phyloP scores from a whole-genome alignment of 352 stramenopile species.

The Discostella stelligera region DNA sequence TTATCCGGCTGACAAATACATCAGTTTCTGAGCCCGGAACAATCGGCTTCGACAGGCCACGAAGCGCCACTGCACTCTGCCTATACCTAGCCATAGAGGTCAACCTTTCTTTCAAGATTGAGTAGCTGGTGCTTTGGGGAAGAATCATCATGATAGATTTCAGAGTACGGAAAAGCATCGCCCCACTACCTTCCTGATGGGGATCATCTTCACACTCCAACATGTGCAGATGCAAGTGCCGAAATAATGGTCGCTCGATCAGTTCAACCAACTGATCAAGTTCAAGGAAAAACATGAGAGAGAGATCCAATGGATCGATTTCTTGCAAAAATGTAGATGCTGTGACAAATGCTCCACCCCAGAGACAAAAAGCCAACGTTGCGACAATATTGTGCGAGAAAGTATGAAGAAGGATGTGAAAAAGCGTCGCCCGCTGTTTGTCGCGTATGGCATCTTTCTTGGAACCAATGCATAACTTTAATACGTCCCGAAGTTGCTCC shows the following conservation, averaged over 20 bases:
- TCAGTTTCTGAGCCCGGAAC: slow-evolving; percentile 52
- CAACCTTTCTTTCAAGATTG: slow-evolving; percentile 70
- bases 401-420: slow-evolving; percentile 79
- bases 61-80: slow-evolving; percentile 54
- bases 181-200: slow-evolving; percentile 70
- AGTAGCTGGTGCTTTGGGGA: slow-evolving; percentile 78
- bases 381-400: slow-evolving; percentile 79
- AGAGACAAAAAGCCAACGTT: slow-evolving; percentile 73
- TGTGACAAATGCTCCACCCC: slow-evolving; percentile 74
- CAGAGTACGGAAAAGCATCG: slow-evolving; percentile 78
- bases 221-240: slow-evolving; percentile 79
- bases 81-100: slow-evolving; percentile 70
- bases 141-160: slow-evolving; percentile 79
- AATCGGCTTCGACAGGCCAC: slow-evolving; percentile 36
- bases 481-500: slow-evolving; percentile 50
- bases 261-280: slow-evolving; percentile 74
- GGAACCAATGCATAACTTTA: slow-evolving; percentile 74
- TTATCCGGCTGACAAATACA: slow-evolving; percentile 62
- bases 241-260: slow-evolving; percentile 79
- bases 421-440: slow-evolving; percentile 55
- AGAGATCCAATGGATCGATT: slow-evolving; percentile 77
- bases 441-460: slow-evolving; percentile 50
- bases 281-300: slow-evolving; percentile 79
- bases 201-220: slow-evolving; percentile 74
- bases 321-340: slow-evolving; percentile 67